Conservation (phyloP, 495 filamentous ascomycete species). For the Thermochaetoides thermophila region DNA sequence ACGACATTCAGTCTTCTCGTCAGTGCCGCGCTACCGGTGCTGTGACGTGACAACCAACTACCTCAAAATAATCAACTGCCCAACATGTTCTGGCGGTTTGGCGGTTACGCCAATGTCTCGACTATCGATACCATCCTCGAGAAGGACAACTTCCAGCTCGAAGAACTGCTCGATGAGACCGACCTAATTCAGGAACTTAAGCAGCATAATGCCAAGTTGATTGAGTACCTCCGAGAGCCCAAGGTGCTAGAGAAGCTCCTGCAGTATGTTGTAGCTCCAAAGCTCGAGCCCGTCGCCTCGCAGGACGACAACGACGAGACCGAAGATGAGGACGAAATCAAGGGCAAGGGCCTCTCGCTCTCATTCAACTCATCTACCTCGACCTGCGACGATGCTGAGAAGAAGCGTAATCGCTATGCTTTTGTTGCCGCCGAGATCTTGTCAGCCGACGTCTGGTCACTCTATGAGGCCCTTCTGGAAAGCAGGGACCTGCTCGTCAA, state of each 20-base stretch:
- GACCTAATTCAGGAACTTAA: constrained; percentile 96
- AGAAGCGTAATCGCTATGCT: constrained; percentile 77
- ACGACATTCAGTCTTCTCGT: constrained; percentile 1
- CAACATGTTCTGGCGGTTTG: constrained; percentile 98
- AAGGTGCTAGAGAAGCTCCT: constrained; percentile 75
- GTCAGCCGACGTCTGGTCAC: constrained; percentile 92
- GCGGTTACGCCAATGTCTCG: constrained; percentile 93
- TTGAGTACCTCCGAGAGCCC: constrained; percentile 85
- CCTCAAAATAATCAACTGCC: constrained; percentile 25
- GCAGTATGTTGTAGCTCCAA: constrained; percentile 77
- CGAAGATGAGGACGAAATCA: constrained; percentile 37
- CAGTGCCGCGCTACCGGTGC: constrained; percentile 15
- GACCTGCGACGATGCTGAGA: constrained; percentile 57
- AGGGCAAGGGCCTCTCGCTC: constrained; percentile 35
- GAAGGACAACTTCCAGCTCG: constrained; percentile 82
- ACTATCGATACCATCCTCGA: constrained; percentile 93
- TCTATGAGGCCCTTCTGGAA: constrained; percentile 82
- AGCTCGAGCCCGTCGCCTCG: constrained; percentile 39
- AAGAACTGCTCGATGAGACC: constrained; percentile 89
- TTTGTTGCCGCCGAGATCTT: constrained; percentile 86
- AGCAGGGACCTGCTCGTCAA: constrained; percentile 57
- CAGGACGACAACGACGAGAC: constrained; percentile 49
- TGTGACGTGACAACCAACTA: constrained; percentile 21
- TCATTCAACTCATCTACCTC: constrained; percentile 26
- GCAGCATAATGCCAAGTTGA: constrained; percentile 93